phyloP scores from a whole-genome alignment of 768 basidiomycete genomes.

The Calocybe indica region DNA sequence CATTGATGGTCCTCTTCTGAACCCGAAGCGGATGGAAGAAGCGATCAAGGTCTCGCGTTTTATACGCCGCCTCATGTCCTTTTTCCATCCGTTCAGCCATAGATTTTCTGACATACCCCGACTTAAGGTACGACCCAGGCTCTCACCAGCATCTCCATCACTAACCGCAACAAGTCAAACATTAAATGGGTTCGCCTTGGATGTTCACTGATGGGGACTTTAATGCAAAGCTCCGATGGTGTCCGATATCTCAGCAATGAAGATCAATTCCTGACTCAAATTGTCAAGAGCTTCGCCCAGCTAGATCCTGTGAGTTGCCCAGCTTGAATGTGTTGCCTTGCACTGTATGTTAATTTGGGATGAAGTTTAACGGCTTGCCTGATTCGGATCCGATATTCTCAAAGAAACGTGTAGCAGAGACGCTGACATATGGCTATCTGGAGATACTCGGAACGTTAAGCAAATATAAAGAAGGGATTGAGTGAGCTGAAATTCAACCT shows the following conservation, averaged over 20 bases:
- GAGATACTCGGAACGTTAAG: conserved; percentile 93
- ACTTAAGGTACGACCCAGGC: conserved; percentile 40
- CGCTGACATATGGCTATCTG: conserved; percentile 87
- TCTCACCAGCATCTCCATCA: not conserved
- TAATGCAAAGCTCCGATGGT: conserved; percentile 81
- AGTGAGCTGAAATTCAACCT: conserved; percentile 44
- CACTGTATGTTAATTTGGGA: not conserved
- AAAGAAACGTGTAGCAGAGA: conserved; percentile 72
- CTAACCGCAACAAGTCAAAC: conserved; percentile 47
- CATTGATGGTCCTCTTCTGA: conserved; percentile 87
- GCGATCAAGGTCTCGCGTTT: conserved; percentile 88
- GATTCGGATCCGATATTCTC: conserved; percentile 82
- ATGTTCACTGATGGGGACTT: conserved; percentile 73
- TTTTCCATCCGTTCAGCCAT: conserved; percentile 88
- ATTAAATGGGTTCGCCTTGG: conserved; percentile 84
- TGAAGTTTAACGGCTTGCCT: conserved; percentile 64
- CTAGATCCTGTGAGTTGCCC: conserved; percentile 72
- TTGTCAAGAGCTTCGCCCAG: conserved; percentile 84
- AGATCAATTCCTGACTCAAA: conserved; percentile 80
- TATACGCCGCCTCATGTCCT: conserved; percentile 84
- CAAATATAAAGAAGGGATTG: conserved; percentile 82
- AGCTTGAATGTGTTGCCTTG: not conserved
- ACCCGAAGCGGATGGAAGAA: conserved; percentile 90
- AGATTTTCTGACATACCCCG: conserved; percentile 81
- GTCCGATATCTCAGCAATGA: conserved; percentile 73